Evolutionary conservation across 306 rosid species (phyloP).

Genomic region (Begonia peltatifolia): DNA sequence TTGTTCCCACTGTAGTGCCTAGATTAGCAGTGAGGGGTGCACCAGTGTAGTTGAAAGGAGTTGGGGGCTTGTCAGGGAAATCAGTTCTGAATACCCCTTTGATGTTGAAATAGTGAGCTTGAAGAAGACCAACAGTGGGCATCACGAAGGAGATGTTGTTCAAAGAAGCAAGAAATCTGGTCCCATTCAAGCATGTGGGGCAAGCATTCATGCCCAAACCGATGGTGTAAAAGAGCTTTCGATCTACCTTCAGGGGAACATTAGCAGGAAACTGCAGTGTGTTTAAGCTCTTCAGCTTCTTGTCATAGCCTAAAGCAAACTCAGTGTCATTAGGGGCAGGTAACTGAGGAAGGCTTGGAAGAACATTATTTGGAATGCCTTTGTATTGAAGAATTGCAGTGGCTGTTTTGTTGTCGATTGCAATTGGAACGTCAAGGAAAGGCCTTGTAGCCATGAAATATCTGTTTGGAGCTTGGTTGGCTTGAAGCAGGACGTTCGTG

Average conservation of each 20-base stretch:
- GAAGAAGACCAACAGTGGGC: conserved; percentile 69
- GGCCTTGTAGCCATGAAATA: conserved; percentile 61
- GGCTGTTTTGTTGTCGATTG: conserved; percentile 63
- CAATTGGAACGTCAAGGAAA: conserved; percentile 56
- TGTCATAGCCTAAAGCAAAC: conserved; percentile 37
- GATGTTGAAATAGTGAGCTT: conserved; percentile 57
- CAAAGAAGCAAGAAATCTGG: conserved; percentile 61
- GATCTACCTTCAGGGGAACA: conserved; percentile 62
- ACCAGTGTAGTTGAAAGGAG: conserved; percentile 57
- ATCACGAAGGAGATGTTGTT: conserved; percentile 66
- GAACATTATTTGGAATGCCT: conserved; percentile 45
- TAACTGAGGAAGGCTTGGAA: conserved; percentile 51
- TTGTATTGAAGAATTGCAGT: conserved; percentile 70
- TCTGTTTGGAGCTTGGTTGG: conserved; percentile 45
- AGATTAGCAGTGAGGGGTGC: conserved; percentile 52
- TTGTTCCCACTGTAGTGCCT: conserved; percentile 37
- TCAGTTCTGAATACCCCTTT: conserved; percentile 60
- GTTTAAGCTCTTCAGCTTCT: conserved; percentile 50
- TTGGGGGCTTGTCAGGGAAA: conserved; percentile 54
- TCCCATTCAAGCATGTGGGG: conserved; percentile 60
- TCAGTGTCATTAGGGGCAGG: conserved; percentile 49
- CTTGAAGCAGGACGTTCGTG: conserved; percentile 59
- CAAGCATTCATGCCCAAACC: conserved; percentile 60
- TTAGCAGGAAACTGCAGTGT: conserved; percentile 49
- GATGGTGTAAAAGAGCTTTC: conserved; percentile 50